A percentile compares a stretch with the other conserved stretches of the same genome.
Conservation (phyloP, 106 monocot genomes). For the Agapanthus africanus region DNA sequence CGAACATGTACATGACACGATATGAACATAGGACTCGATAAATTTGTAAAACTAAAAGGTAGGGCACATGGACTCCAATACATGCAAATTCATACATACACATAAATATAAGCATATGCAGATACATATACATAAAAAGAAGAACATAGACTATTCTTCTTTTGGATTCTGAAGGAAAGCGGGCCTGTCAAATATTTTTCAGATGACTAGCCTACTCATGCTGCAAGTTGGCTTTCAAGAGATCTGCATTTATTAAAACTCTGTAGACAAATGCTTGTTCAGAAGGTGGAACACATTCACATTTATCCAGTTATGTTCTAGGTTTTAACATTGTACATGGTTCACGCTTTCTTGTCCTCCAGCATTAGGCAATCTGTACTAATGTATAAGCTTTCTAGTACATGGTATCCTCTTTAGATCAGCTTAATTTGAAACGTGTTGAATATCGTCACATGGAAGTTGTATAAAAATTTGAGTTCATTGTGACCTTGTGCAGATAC, state of each 20-base stretch:
- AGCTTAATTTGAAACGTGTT: not conserved
- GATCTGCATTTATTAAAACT: conserved; percentile 10
- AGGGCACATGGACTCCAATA: no score
- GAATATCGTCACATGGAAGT: not conserved
- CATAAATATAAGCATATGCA: no score
- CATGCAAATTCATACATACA: no score
- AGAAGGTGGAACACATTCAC: conserved; percentile 2
- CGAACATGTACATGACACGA: no score
- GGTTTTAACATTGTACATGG: not conserved
- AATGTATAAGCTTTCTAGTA: not conserved
- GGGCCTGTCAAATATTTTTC: conserved; percentile 7
- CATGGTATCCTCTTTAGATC: not conserved
- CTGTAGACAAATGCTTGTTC: conserved; percentile 4
- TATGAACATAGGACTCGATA: no score
- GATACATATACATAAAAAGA: no score
- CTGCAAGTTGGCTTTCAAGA: conserved; percentile 13
- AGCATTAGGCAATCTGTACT: not conserved
- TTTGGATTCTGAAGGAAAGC: conserved; percentile 1
- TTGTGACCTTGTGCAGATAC: not conserved
- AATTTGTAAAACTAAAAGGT: no score
- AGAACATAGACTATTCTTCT: not conserved
- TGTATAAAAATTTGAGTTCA: not conserved
- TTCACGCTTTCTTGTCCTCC: not conserved
- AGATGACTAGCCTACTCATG: conserved; percentile 12
- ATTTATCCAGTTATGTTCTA: no score